A percentile compares a stretch with the other conserved stretches of the same genome.
Conservation (phyloP, 441 rosid genomes). For the Viola pubescens region DNA sequence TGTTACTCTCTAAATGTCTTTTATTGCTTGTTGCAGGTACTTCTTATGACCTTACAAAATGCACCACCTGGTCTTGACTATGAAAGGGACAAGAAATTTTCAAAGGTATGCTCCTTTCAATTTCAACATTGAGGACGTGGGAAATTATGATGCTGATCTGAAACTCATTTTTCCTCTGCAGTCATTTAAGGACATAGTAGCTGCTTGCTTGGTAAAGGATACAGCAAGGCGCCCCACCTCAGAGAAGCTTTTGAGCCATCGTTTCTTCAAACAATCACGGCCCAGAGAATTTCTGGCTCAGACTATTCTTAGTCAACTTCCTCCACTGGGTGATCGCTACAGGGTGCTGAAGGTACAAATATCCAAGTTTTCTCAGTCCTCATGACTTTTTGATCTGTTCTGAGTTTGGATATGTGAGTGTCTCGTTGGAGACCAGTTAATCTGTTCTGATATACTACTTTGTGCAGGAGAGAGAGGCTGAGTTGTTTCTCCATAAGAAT, state of each 20-base stretch:
- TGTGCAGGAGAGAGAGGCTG: conserved; percentile 73
- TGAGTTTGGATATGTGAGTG: no score
- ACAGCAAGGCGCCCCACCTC: conserved; percentile 93
- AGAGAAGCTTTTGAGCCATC: conserved; percentile 86
- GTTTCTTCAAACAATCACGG: conserved; percentile 76
- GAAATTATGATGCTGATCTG: conserved; percentile 15
- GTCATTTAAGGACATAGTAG: conserved; percentile 94
- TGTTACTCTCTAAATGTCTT: background rate
- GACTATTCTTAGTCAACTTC: conserved; percentile 60
- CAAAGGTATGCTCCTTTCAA: conserved; percentile 45
- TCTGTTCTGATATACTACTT: conserved; percentile 21
- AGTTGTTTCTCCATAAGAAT: conserved; percentile 80
- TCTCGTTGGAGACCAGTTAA: background rate
- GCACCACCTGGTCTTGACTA: conserved; percentile 99
- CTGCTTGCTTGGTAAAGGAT: conserved; percentile 94
- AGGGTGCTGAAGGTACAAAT: conserved; percentile 66
- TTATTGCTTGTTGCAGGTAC: conserved; percentile 43
- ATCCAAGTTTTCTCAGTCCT: conserved; percentile 10
- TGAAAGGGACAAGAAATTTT: conserved; percentile 91
- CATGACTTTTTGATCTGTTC: conserved; percentile 7
- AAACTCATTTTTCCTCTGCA: conserved; percentile 26
- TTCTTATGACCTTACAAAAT: conserved; percentile 96
- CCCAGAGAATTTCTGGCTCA: conserved; percentile 51
- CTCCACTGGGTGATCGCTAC: conserved; percentile 93
- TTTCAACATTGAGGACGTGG: background rate